These are phyloP conservation scores for Tylopilus balloui DNA, from an alignment of 768 basidiomycete genomes.

Conservation along the genomic window DNA sequence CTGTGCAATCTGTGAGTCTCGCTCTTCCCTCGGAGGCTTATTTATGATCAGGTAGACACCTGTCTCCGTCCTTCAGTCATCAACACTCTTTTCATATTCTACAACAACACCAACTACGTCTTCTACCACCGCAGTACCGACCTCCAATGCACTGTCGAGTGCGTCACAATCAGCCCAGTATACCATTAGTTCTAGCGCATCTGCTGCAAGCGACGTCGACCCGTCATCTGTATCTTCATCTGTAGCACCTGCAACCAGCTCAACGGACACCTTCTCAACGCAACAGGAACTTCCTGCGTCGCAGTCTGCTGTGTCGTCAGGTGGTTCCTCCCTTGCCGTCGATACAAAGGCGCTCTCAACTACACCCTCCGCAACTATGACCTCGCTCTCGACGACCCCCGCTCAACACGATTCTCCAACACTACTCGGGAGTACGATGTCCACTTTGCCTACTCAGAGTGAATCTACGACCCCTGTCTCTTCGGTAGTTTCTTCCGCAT, in stretches of 20 bases:
- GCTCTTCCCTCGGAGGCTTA: background rate
- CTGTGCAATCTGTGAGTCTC: conserved; percentile 1
- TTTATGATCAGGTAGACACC: background rate
- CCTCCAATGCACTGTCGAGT: background rate
- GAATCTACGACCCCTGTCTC: background rate
- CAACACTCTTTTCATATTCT: background rate
- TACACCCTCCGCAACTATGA: background rate
- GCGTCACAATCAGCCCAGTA: background rate
- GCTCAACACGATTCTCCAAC: background rate
- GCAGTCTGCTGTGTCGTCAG: background rate
- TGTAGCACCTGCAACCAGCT: background rate
- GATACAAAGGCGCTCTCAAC: background rate
- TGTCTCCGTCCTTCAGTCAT: background rate
- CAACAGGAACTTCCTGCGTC: background rate
- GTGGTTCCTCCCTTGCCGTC: background rate
- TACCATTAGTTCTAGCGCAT: background rate
- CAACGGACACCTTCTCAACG: background rate
- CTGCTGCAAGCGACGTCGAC: background rate
- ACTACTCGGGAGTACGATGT: background rate
- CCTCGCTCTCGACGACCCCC: background rate
- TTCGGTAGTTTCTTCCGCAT: background rate
- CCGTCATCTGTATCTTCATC: background rate
- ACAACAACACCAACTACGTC: background rate
- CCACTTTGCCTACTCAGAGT: background rate
- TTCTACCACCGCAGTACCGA: background rate